A percentile compares a stretch with the other conserved stretches of the same genome.
phyloP scores from a whole-genome alignment of 2,329 filamentous ascomycete species.

The Botrytis pseudocinerea region DNA sequence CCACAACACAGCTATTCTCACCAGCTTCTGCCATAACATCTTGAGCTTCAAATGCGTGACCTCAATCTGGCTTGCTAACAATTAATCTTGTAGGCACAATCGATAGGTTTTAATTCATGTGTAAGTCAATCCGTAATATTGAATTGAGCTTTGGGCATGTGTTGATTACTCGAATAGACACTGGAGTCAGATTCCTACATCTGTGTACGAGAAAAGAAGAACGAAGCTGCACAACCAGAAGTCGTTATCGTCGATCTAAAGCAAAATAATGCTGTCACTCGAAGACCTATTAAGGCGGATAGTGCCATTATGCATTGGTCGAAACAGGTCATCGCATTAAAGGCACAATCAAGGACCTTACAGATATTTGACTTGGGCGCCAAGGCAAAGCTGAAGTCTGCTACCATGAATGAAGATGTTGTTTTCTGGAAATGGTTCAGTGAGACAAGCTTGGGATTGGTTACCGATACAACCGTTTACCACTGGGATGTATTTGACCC shows the following conservation, averaged over 20 bases:
- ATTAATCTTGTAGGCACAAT: slow-evolving; percentile 55
- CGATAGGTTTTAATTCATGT: slow-evolving; percentile 86
- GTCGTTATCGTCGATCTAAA: slow-evolving; percentile 98
- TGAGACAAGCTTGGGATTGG: slow-evolving; percentile 81
- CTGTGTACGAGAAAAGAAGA: slow-evolving; percentile 93
- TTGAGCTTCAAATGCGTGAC: slow-evolving; percentile 30
- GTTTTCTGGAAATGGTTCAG: slow-evolving; percentile 99
- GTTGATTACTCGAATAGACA: slow-evolving; percentile 59
- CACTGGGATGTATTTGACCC: slow-evolving; percentile 97
- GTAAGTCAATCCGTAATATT: slow-evolving; percentile 52
- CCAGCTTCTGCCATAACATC: slow-evolving; percentile 21
- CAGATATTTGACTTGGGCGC: slow-evolving; percentile 95
- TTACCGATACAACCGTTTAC: slow-evolving; percentile 88
- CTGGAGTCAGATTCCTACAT: slow-evolving; percentile 97
- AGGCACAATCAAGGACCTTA: slow-evolving; percentile 88
- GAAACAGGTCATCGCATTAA: slow-evolving; percentile 93
- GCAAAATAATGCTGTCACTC: slow-evolving; percentile 93
- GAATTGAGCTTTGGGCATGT: slow-evolving; percentile 18
- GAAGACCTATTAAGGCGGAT: slow-evolving; percentile 95
- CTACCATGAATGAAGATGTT: slow-evolving; percentile 95
- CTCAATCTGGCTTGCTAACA: slow-evolving; percentile 32
- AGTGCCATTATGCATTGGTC: slow-evolving; percentile 99
- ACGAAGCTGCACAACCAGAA: slow-evolving; percentile 79
- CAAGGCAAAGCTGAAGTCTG: slow-evolving; percentile 95
- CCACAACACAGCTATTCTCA: slow-evolving; percentile 25